These are phyloP conservation scores for Excoecaria agallocha DNA, from an alignment of 345 rosid genomes.

Conservation along the genomic window DNA sequence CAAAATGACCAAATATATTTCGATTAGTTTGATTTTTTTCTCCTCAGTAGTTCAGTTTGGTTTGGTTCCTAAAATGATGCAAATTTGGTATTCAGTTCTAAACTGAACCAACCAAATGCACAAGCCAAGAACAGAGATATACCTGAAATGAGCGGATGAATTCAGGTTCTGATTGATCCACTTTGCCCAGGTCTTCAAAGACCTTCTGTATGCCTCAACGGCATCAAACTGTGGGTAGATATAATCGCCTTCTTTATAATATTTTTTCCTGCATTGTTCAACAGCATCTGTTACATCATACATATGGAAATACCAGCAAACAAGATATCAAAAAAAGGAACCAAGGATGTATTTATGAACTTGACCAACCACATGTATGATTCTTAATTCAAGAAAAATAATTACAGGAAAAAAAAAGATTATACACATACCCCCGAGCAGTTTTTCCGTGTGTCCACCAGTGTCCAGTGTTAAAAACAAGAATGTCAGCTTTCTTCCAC, in stretches of 20 bases:
- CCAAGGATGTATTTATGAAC: not conserved
- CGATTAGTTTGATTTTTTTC: too few species aligned
- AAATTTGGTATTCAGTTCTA: not conserved
- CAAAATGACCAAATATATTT: too few species aligned
- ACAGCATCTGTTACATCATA: slow-evolving; percentile 10
- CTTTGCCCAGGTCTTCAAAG: slow-evolving; percentile 82
- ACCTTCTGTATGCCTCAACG: slow-evolving; percentile 77
- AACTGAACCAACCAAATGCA: too few species aligned
- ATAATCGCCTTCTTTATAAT: slow-evolving; percentile 88
- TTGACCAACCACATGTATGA: not conserved
- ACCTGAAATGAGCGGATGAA: slow-evolving; percentile 96
- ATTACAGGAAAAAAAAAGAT: not conserved
- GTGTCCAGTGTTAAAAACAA: slow-evolving; percentile 91
- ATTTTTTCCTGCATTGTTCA: slow-evolving; percentile 66
- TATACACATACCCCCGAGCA: slow-evolving; percentile 63
- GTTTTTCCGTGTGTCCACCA: slow-evolving; percentile 99
- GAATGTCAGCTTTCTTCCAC: slow-evolving; percentile 83
- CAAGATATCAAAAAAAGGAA: too few species aligned
- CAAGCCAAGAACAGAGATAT: not conserved
- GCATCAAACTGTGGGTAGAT: slow-evolving; percentile 61
- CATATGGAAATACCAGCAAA: not conserved
- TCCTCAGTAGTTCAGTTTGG: too few species aligned
- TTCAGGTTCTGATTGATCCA: slow-evolving; percentile 67
- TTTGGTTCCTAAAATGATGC: not conserved
- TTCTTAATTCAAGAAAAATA: not conserved